phyloP scores from a whole-genome alignment of 306 rosid species.

The Gillenia trifoliata region DNA sequence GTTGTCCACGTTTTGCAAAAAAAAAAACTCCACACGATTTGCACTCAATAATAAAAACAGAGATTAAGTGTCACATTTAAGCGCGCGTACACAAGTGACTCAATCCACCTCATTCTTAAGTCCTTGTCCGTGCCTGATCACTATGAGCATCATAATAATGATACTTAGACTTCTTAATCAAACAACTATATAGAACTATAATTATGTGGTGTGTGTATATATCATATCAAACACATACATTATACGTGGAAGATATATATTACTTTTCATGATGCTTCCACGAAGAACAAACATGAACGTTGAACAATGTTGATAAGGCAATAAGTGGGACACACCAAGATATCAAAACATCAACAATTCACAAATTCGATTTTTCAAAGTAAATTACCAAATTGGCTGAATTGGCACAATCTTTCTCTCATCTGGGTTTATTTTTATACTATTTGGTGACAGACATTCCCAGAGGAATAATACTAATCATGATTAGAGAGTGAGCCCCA shows the following conservation, averaged over 20 bases:
- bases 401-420: background rate
- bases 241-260: background rate
- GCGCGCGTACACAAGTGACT: accelerated
- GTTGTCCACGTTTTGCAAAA: too few relatives aligned
- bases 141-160: background rate
- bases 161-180: background rate
- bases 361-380: background rate
- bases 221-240: background rate
- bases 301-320: background rate
- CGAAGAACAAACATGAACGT: background rate
- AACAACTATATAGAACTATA: background rate
- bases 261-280: background rate
- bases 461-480: background rate
- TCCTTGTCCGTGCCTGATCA: too few relatives aligned
- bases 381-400: background rate
- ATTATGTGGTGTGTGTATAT: background rate
- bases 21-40: background rate
- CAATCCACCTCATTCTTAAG: too few relatives aligned
- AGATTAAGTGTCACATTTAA: background rate
- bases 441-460: constrained; percentile 47
- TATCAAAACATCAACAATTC: background rate
- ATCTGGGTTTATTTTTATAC: background rate
- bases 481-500: constrained; percentile 22
- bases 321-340: background rate
- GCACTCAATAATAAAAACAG: background rate